These are phyloP conservation scores for Dactylellina sp. DNA, from an alignment of 2,329 filamentous ascomycete genomes.

Conservation along the genomic window DNA sequence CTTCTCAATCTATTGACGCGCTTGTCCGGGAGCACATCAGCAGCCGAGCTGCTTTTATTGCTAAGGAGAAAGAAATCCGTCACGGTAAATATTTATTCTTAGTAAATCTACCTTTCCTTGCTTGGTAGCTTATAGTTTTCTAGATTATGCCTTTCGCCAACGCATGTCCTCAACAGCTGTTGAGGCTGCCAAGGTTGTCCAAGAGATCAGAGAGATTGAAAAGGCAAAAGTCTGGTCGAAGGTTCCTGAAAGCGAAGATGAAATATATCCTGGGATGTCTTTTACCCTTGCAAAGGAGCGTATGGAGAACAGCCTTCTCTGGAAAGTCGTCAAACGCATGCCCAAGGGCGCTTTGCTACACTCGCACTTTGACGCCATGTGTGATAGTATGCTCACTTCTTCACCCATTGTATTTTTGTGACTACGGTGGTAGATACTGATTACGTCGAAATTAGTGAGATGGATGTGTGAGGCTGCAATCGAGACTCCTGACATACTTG, in stretches of 20 bases:
- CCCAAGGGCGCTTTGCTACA: conserved; percentile 89
- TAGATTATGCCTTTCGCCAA: conserved; percentile 77
- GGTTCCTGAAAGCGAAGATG: conserved; percentile 72
- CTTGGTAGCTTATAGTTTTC: conserved; percentile 3
- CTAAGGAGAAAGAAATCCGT: conserved; percentile 82
- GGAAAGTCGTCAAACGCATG: conserved; percentile 85
- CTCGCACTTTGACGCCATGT: conserved; percentile 90
- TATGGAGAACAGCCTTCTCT: conserved; percentile 86
- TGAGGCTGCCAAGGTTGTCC: conserved; percentile 82
- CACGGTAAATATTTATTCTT: conserved; percentile 72
- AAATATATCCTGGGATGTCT: conserved; percentile 90
- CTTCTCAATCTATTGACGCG: conserved; percentile 33
- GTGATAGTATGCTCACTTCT: conserved; percentile 69
- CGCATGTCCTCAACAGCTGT: conserved; percentile 81
- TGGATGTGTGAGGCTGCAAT: conserved; percentile 80
- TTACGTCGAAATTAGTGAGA: conserved; percentile 67
- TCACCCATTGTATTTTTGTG: not conserved
- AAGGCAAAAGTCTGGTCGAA: conserved; percentile 80
- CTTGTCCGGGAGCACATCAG: conserved; percentile 76
- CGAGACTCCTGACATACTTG: conserved; percentile 76
- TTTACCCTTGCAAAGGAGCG: conserved; percentile 85
- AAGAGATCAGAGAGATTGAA: conserved; percentile 82
- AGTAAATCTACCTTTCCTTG: conserved; percentile 59
- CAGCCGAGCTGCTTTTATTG: conserved; percentile 79
- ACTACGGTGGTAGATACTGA: not conserved